Conservation (phyloP, 2,329 filamentous ascomycete genomes). For the Colletotrichum siamense region DNA sequence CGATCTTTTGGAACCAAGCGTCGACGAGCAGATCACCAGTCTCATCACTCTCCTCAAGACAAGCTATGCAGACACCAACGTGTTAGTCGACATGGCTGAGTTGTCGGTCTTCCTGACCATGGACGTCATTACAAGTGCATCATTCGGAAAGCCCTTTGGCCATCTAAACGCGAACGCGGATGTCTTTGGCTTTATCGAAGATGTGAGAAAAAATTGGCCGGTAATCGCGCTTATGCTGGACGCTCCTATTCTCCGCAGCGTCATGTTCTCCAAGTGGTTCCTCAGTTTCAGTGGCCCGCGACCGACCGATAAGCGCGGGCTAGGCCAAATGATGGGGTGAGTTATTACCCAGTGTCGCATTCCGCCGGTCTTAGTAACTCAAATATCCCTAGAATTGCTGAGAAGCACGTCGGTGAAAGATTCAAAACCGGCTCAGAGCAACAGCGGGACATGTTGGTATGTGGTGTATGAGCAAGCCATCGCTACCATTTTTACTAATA, state of each 20-base stretch:
- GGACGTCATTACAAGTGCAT: constrained; percentile 28
- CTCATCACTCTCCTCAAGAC: neutral
- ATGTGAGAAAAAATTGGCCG: constrained; percentile 10
- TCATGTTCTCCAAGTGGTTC: constrained; percentile 24
- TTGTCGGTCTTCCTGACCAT: constrained; percentile 11
- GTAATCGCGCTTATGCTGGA: constrained; percentile 24
- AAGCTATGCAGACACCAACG: neutral
- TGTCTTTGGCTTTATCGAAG: constrained; percentile 24
- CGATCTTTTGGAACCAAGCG: constrained; percentile 24
- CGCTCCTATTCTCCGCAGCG: constrained; percentile 25
- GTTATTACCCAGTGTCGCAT: constrained; percentile 12
- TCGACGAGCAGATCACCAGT: constrained; percentile 9
- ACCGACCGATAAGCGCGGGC: constrained; percentile 20
- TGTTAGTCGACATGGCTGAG: neutral
- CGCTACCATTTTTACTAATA: neutral
- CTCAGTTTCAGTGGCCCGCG: constrained; percentile 27
- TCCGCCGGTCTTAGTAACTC: too few relatives aligned
- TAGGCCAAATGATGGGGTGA: constrained; percentile 25
- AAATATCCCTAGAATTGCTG: constrained; percentile 11
- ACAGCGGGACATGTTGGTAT: constrained; percentile 26
- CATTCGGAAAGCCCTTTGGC: constrained; percentile 30
- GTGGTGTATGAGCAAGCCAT: neutral
- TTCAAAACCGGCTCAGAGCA: constrained; percentile 1
- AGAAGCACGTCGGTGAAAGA: constrained; percentile 18
- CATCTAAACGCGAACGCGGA: constrained; percentile 27